Conservation (phyloP, 1,284 basidiomycete species). For the Hemileia vastatrix region DNA sequence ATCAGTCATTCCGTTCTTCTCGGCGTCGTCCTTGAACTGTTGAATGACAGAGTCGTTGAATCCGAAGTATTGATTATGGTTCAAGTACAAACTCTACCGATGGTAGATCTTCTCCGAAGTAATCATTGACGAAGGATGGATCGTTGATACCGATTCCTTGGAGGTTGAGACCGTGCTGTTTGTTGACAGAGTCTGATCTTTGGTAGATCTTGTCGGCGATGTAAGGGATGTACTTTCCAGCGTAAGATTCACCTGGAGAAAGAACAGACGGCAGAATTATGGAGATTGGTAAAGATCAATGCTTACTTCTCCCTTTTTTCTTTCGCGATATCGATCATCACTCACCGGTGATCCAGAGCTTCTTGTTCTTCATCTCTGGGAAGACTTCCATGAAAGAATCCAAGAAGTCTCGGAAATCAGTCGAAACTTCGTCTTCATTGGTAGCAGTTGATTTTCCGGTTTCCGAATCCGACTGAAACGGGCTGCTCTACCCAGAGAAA, state of each 20-base stretch:
- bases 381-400: conserved; percentile 35
- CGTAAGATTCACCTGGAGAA: conserved; percentile 44
- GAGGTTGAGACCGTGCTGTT: conserved; percentile 30
- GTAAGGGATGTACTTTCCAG: conserved; percentile 47
- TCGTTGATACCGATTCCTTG: conserved; percentile 40
- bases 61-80: conserved; percentile 22
- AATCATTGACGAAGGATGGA: conserved; percentile 31
- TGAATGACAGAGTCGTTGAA: conserved; percentile 25
- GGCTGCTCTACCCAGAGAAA: conserved; percentile 41
- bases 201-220: conserved; percentile 39
- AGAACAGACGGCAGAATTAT: neutral
- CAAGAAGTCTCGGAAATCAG: conserved; percentile 37
- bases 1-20: conserved; percentile 30
- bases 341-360: conserved; percentile 36
- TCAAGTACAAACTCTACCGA: conserved; percentile 27
- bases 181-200: conserved; percentile 26
- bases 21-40: conserved; percentile 26
- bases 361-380: conserved; percentile 29
- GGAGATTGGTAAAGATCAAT: neutral
- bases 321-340: neutral
- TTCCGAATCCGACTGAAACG: conserved; percentile 31
- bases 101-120: conserved; percentile 31
- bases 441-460: conserved; percentile 30
- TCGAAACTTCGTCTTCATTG: conserved; percentile 28
- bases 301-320: neutral